Base-by-base conservation (phyloP, 176 grass and related monocot genomes). In the sorghum (Sorghum bicolor) region DNA sequence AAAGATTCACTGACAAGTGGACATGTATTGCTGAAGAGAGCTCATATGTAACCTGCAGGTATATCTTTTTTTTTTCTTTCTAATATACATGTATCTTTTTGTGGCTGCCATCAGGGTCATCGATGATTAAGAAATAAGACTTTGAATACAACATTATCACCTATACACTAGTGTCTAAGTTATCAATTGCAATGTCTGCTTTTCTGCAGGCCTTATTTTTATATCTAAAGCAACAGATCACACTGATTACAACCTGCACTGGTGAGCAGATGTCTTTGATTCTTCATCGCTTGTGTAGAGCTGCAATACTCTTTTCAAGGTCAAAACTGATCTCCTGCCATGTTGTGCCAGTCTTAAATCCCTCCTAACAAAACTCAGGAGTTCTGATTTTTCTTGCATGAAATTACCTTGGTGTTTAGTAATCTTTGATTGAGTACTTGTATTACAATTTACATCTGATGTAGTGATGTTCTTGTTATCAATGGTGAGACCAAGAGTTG, bases 201-300 rank as follows among this genome's bases (percentile, higher is more conserved):
- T 83, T 87, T 41, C 64, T 83, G 17, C 73, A 63, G 71, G 30
- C 5, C 60, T 75, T 75, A 5, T 31, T n/a, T 36, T 32, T 26
- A 65, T 83, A 60, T 48, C 41, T 34, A 32, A 24, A 30, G 13
- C 60, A 25, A 19, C 47, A 50, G 45, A 41, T 41, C 0, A 64
- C 26, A 31, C 45, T 47, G 41, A 4, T 48, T 30, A 48, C 3
- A 5, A 7, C 40, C 47, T 72, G 33, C 1, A 26, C 32, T 52
- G 31, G 48, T 17, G 33, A 78, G 52, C 13, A 55, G 28, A 37
- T 36, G 17, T 45, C 36, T 60, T 80, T 37, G 22, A 45, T 4
- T 45, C 36, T 45, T 74, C 47, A 58, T 61, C 6, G 10, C 44
- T 24, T 28, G 9, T 28, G 17, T 79, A 55, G 39, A 66, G 34